Base-by-base conservation (phyloP, 2,329 filamentous ascomycete genomes). In the Talaromyces sp. region DNA sequence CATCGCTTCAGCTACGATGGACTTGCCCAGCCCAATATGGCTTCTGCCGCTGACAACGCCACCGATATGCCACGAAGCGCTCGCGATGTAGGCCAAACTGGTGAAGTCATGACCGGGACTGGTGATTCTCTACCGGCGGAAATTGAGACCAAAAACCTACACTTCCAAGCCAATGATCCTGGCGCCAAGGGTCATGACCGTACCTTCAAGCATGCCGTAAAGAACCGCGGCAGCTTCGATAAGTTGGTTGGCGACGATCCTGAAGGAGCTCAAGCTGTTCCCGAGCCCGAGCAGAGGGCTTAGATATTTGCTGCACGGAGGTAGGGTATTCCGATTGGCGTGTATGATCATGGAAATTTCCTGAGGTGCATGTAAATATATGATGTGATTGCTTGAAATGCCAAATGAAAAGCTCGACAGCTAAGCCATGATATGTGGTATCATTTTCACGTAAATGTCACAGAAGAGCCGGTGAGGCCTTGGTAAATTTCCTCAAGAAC, bases 401-500 rank as follows among this genome's bases (percentile, higher is more conserved):
- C 4, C 13, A 41, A 52, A 41, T 33, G 24, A 35, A 8, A 31
- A 6, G 8, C 45, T 37, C 22, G 41, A 10, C 31, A 39, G 33
- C 31, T 19, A 16, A 54, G 3, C 10, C n/a, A 54, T 35, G 50
- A 35, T 35, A 13, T 19, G 9, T 2, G 22, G 13, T 9, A 19
- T 37, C 13, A 6, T 27, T 27, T 37, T 47, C 41, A 78, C 2
- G 73, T 76, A 70, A 90, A 92, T 0, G 87, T 91, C 60, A 93
- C 85, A 67, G 88, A 87, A 72, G 85, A 86, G 39, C 86, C 88
- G 76, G 92, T 91, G 70, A 97, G 80, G 64, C 89, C 91, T 68
- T 84, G 85, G 70, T 92, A 96, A 5, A 95, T 88, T 72, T 93
- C 87, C 60, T 96, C 89, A 2, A 97, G 81, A 0, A 89, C 89